Evolutionary conservation across 257 asterid species (phyloP), one percentile per base, ranked within the genome.

Genomic region (Petunia secreta): DNA sequence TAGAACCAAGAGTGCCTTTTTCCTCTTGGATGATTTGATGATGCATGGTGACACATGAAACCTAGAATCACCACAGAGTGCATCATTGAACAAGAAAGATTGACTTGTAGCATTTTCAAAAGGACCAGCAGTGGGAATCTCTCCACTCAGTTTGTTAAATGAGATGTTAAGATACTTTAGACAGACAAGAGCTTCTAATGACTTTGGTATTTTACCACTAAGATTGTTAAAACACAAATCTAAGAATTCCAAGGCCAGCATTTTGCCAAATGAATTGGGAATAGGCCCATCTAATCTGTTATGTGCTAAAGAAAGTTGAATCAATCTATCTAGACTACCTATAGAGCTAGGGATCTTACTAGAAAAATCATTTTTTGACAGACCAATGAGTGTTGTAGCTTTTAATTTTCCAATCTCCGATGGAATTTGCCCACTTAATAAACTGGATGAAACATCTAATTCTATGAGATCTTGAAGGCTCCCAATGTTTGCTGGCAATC

Each of bases 71-170:
- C 77, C 77, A 16, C 58, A 69, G 1, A 69, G 40, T 0, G 8
- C 77, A 15, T 44, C 54, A 69, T 69, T 69, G 3, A 2, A 3
- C 77, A 69, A 69, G 77, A 69, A 69, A n/a, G 58, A 44, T 16
- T 15, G 77, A 6, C 58, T 1, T n/a, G 58, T 69, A 0, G 57
- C 37, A 10, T 69, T 69, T 69, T 14, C 57, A 69, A 69, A 69
- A 16, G 77, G 77, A 69, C 58, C 58, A n/a, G 39, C 38, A 1
- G 58, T 41, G 53, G 77, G 77, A 48, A 69, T 69, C n/a, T 44
- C n/a, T 2, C 77, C 77, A 34, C 58, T 44, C 5, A 69, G 40
- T 44, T 48, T 9, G n/a, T 69, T 69, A 16, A 41, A 69, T 15
- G 77, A 69, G n/a, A 69, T 4, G 57, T 69, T 69, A 11, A 69